Evolutionary conservation across 805 yeast species (phyloP), one percentile per base, ranked within the genome.

Genomic region (Blastobotrys robertii): DNA sequence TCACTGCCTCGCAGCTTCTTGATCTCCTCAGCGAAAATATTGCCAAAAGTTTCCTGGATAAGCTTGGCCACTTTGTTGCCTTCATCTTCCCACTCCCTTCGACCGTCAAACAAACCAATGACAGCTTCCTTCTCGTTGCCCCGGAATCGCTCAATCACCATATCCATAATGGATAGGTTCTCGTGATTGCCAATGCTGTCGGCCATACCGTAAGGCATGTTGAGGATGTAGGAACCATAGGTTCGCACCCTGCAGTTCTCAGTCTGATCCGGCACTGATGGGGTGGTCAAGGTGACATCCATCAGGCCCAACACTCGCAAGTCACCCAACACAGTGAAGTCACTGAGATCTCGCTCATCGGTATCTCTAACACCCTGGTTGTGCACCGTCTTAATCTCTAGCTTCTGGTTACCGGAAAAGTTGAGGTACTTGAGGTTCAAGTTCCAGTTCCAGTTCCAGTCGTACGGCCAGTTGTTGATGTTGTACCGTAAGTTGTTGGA

Each of bases 381-480:
- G 31, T 60, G 52, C 41, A 73, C 66, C 34, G 80, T 83, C 56
- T 80, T 83, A 54, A 92, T 88, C 57, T 92, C 97, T 49, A 92
- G 77, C 49, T 96, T 73, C 57, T 83, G 82, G 58, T 92, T 92
- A 32, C 97, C 97, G 0, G 97, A 86, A 44, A 92, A 80, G 59
- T 90, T 92, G 58, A 92, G 72, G 54, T 82, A 87, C 51, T 71
- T 77, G 60, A 92, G 68, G 34, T 77, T 76, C 42, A 73, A 68
- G 57, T 92, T 92, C 68, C 79, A 79, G 53, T 82, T 79, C 98
- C 98, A 92, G 63, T 86, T 92, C 97, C 97, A 92, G 59, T 92
- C 98, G 57, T 85, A 90, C 11, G 92, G 94, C 74, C 87, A 84
- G 60, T 92, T 92, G 2, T 92, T 82, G 44, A 90, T 86, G 54